Percentiles rank a stretch among this genome's conserved stretches.
Evolutionary conservation across 73 alveolate species (phyloP).

Genomic region (Paramecium primaurelia): DNA sequence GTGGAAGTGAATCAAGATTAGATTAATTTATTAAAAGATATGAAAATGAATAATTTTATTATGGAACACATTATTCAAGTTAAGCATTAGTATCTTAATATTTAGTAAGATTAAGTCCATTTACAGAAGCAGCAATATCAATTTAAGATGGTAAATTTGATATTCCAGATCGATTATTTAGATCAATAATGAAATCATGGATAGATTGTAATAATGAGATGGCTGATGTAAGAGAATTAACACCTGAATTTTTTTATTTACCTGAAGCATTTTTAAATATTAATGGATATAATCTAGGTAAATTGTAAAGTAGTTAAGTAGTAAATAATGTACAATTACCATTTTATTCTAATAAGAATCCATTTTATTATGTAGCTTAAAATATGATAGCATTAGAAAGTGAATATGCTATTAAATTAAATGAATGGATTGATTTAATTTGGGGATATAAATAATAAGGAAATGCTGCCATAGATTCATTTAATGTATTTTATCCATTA

Average conservation of each 20-base stretch:
- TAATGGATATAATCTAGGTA: constrained; percentile 71
- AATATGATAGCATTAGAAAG: constrained; percentile 75
- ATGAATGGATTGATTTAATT: constrained; percentile 81
- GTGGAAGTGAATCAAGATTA: constrained; percentile 79
- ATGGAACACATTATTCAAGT: constrained; percentile 94
- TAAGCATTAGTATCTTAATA: constrained; percentile 92
- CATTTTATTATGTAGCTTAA: constrained; percentile 63
- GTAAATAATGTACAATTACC: constrained; percentile 82
- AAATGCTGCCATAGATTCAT: constrained; percentile 75
- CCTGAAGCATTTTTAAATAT: constrained; percentile 84
- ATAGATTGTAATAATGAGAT: constrained; percentile 77
- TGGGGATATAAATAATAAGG: constrained; percentile 84
- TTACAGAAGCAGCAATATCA: constrained; percentile 84
- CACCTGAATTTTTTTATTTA: constrained; percentile 92
- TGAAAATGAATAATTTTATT: constrained; percentile 74
- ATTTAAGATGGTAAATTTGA: constrained; percentile 92
- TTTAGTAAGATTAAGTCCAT: constrained; percentile 88
- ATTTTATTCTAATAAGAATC: constrained; percentile 71
- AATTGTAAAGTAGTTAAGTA: constrained; percentile 66
- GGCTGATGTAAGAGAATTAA: constrained; percentile 94
- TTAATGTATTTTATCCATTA: constrained; percentile 67
- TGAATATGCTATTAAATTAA: constrained; percentile 60
- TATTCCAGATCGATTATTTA: constrained; percentile 89
- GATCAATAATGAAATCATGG: constrained; percentile 77
- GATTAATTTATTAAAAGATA: constrained; percentile 21